Evolutionary conservation across 345 rosid genomes (phyloP), one percentile per base, ranked within the genome.

Genomic region (Rhodamnia rubescens): DNA sequence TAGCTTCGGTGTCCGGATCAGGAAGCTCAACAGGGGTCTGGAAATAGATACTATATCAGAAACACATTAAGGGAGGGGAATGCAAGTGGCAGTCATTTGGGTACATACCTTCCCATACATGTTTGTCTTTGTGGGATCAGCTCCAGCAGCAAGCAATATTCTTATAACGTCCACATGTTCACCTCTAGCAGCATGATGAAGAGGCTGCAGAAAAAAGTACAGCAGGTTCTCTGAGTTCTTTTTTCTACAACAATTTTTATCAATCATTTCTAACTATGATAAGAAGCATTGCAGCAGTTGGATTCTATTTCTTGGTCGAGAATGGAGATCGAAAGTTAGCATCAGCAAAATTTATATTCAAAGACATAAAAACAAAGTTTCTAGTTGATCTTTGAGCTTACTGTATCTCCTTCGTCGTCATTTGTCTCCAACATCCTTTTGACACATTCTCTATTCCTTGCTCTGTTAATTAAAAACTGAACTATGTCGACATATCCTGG

Each of bases 111-210:
- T 94, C 53, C 94, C 98, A 82, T 88, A 94, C 13, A 87, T 53
- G 90, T 97, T 96, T 84, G 86, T 80, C 81, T 83, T 89, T 15
- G 91, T 89, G 13, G 92, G 90, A 74, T 96, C 94, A 86, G 98
- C 96, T 27, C 98, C 96, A 82, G 92, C 88, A 69, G 90, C 87
- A 84, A 97, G 90, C 87, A 97, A 91, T 87, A 92, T 89, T 55
- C 93, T 91, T 81, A 95, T 86, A 81, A 95, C 95, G 44, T 94
- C 93, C 42, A 84, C 91, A 83, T 97, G 99, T 59, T 95, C 98
- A 82, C 98, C 99, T 89, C 98, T 92, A 42, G 98, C 98, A 36
- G 98, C 98, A 69, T 95, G 98, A 89, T 97, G 99, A 84, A 97
- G 96, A 84, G 99, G 98, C 98, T 96, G 89, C 69, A 82, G 74